Conservation (phyloP, 2,329 filamentous ascomycete genomes). For the Ambrosiella beaveri region DNA sequence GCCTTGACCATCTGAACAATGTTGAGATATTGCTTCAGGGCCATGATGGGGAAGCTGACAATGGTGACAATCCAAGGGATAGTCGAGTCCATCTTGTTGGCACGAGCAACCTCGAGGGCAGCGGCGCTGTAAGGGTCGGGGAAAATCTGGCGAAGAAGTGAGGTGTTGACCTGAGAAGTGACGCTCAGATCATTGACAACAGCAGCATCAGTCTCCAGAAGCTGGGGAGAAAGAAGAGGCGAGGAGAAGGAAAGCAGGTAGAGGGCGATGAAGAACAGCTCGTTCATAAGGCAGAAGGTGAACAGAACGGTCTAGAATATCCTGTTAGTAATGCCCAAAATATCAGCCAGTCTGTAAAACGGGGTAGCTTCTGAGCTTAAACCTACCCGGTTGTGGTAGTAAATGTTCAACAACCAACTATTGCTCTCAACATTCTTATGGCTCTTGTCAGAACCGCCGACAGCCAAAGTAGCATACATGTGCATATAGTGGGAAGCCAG, state of each 20-base stretch:
- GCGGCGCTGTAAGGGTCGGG: conserved; percentile 81
- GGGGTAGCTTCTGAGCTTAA: not conserved
- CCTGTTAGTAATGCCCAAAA: not conserved
- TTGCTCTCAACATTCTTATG: conserved; percentile 89
- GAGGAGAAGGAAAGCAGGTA: conserved; percentile 96
- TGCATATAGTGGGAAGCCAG: conserved; percentile 96
- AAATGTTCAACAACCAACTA: conserved; percentile 80
- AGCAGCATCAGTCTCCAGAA: conserved; percentile 35
- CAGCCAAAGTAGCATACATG: conserved; percentile 89
- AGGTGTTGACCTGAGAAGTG: conserved; percentile 52
- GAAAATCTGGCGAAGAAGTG: conserved; percentile 58
- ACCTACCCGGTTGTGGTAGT: conserved; percentile 90
- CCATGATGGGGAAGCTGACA: conserved; percentile 73
- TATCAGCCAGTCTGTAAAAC: not conserved
- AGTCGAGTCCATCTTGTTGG: conserved; percentile 76
- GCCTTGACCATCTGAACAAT: conserved; percentile 87
- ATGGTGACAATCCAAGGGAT: conserved; percentile 54
- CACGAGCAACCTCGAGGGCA: conserved; percentile 77
- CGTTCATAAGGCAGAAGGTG: conserved; percentile 75
- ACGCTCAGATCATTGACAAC: conserved; percentile 32
- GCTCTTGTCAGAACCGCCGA: conserved; percentile 62
- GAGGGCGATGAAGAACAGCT: conserved; percentile 93
- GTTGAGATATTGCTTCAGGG: conserved; percentile 84
- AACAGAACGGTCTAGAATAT: conserved; percentile 63
- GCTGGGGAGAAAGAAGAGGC: conserved; percentile 69